phyloP scores from a whole-genome alignment of 352 stramenopile species.

The Globisporangium lucens region DNA sequence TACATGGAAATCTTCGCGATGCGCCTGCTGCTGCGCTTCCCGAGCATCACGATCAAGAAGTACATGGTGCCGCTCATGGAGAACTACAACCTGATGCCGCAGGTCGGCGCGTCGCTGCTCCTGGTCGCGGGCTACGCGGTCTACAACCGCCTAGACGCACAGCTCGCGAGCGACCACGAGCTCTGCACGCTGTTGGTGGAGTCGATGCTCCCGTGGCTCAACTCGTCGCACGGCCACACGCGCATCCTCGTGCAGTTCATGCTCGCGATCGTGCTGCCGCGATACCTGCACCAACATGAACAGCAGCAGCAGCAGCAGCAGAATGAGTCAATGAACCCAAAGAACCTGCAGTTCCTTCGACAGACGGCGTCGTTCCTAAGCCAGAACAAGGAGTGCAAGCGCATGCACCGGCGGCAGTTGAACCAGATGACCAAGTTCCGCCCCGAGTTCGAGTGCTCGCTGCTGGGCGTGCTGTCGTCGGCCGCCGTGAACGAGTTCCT shows the following conservation, averaged over 20 bases:
- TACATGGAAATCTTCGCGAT: constrained; percentile 86
- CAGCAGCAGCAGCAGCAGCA: constrained; percentile 12
- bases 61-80: constrained; percentile 58
- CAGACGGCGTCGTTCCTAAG: constrained; percentile 61
- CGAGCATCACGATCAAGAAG: constrained; percentile 29
- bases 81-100: constrained; percentile 70
- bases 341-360: constrained; percentile 42
- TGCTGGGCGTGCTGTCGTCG: constrained; percentile 63
- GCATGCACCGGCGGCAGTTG: constrained; percentile 73
- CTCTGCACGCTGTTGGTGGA: constrained; percentile 33
- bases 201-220: constrained; percentile 72
- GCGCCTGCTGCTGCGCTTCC: constrained; percentile 56
- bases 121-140: constrained; percentile 46
- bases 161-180: constrained; percentile 9
- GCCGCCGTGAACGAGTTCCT: constrained; percentile 71
- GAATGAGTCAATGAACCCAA: neutral
- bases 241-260: constrained; percentile 78
- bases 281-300: constrained; percentile 42
- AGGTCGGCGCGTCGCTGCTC: constrained; percentile 63
- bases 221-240: constrained; percentile 76
- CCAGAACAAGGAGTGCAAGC: constrained; percentile 81
- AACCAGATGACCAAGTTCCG: constrained; percentile 58
- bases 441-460: constrained; percentile 67
- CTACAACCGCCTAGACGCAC: constrained; percentile 32
- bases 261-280: constrained; percentile 58